Conservation (phyloP, 2,329 filamentous ascomycete species). For the Paecilomyces niveus region DNA sequence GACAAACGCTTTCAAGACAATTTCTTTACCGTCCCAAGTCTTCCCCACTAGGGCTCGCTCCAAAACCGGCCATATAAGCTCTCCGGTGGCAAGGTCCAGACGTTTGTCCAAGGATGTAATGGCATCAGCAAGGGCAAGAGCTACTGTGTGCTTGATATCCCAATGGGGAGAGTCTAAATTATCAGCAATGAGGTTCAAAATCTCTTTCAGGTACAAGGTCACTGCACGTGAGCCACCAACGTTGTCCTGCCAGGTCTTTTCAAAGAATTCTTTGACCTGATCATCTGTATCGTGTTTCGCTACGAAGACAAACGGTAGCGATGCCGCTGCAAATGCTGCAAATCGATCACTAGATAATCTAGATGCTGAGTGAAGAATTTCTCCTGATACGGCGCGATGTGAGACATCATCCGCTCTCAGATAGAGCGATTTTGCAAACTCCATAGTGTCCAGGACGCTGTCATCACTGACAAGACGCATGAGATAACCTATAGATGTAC, state of each 20-base stretch:
- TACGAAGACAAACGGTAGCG: slow-evolving; percentile 83
- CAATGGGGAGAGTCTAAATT: slow-evolving; percentile 76
- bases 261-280: slow-evolving; percentile 70
- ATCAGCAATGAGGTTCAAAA: slow-evolving; percentile 59
- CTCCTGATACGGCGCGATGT: slow-evolving; percentile 67
- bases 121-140: slow-evolving; percentile 70
- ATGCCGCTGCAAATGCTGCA: slow-evolving; percentile 62
- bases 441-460: slow-evolving; percentile 48
- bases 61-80: slow-evolving; percentile 70
- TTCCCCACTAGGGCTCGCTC: slow-evolving; percentile 79
- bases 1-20: slow-evolving; percentile 70
- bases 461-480: slow-evolving; percentile 58
- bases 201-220: slow-evolving; percentile 76
- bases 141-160: slow-evolving; percentile 83
- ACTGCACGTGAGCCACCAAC: slow-evolving; percentile 79
- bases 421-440: slow-evolving; percentile 62
- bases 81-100: slow-evolving; percentile 52
- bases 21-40: slow-evolving; percentile 89
- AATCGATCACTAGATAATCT: slow-evolving; percentile 89
- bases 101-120: slow-evolving; percentile 56
- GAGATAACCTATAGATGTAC: slow-evolving; percentile 77
- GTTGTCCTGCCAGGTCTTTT: slow-evolving; percentile 82
- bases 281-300: slow-evolving; percentile 79
- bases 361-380: slow-evolving; percentile 74
- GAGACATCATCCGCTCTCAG: slow-evolving; percentile 72